Conservation (phyloP, 768 basidiomycete species). For the Fomitopsis serialis region DNA sequence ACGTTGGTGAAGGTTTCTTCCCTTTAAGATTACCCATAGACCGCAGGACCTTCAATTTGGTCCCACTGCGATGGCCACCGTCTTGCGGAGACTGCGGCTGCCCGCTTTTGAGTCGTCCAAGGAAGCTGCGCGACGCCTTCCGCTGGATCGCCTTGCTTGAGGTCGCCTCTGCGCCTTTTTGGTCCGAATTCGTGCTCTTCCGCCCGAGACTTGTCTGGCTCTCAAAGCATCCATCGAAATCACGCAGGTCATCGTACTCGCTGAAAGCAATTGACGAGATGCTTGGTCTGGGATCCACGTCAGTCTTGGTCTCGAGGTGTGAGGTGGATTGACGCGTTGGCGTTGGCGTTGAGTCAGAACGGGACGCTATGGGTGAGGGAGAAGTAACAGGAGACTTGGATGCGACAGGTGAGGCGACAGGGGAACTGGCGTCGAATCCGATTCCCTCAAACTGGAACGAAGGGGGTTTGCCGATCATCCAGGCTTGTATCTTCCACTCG, state of each 20-base stretch:
- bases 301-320: conserved; percentile 17
- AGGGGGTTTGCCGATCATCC: conserved; percentile 96
- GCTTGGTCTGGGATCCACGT: conserved; percentile 57
- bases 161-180: conserved; percentile 17
- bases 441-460: conserved; percentile 81
- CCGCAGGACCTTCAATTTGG: conserved; percentile 65
- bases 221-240: conserved; percentile 84
- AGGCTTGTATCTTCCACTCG: conserved; percentile 95
- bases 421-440: conserved; percentile 56
- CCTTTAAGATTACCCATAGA: conserved; percentile 80
- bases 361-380: background rate
- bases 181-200: conserved; percentile 24
- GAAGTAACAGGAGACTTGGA: background rate
- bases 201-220: conserved; percentile 70
- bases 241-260: conserved; percentile 83
- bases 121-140: conserved; percentile 64
- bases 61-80: conserved; percentile 35
- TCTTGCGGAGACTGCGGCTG: conserved; percentile 40
- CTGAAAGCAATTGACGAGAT: conserved; percentile 70
- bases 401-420: conserved; percentile 11
- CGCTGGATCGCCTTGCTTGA: conserved; percentile 35
- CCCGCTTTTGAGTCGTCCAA: conserved; percentile 53
- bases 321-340: conserved; percentile 8
- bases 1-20: conserved; percentile 18
- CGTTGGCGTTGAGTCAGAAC: conserved; percentile 1